Evolutionary conservation across 2,329 filamentous ascomycete species (phyloP), one percentile per base, ranked within the genome.

Genomic region (Paradendryphiella salina): DNA sequence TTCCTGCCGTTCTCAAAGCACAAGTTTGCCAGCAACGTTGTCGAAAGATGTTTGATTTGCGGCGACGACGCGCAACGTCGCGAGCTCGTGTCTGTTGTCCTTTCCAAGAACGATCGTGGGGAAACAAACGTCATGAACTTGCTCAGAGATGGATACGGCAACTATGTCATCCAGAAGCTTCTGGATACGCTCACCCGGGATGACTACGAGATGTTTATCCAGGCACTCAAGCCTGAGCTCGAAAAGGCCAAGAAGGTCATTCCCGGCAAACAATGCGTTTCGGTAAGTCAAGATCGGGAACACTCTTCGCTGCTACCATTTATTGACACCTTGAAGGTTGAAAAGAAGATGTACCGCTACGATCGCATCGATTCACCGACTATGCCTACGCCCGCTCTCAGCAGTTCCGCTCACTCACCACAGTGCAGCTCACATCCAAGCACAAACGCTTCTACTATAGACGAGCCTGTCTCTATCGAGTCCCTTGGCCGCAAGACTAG

Each of bases 1-100:
- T 77, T 96, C 2, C 74, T 96, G 32, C 76, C 77, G 1, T 86
- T 90, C 63, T 96, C 91, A 20, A 96, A 91, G 77, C 90, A 97
- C 77, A 99, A 99, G 71, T 95, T 90, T 66, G 93, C 94, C 0
- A 96, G 92, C 66, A 97, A 99, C 64, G 93, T 99, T 2, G 93
- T 99, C 0, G 94, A 99, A 74, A 93, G 90, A 73, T 96, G 91
- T 69, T 87, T 97, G 53, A 79, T 87, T 47, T 83, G 81, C 60
- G 90, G 89, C 15, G 84, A 84, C 0, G 77, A 82, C 15, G 79
- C 85, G 42, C 88, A 96, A 69, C 85, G 88, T 43, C 81, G 79
- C 28, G 79, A 81, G 26, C 90, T 96, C 51, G 82, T 89, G 45
- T 54, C 65, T 3, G 66, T 64, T 6, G 57, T 72, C 23, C 61